Percentiles rank a stretch among this genome's conserved stretches.
Evolutionary conservation across 345 rosid species (phyloP).

Genomic region (Lenwebbia sp.): DNA sequence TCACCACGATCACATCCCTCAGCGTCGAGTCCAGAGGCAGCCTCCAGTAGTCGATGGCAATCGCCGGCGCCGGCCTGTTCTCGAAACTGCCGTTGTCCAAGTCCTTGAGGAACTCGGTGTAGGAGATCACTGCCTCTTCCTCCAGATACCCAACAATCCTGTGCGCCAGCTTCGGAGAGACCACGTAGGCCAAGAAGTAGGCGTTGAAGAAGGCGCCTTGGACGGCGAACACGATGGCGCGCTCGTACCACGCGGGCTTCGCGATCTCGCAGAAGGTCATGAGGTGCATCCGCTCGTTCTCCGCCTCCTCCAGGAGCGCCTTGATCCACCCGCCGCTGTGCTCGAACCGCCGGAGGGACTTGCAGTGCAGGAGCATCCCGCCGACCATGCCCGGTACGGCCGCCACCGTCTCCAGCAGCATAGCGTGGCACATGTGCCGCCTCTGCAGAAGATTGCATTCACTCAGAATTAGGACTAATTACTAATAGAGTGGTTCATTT

Average conservation of each 20-base stretch:
- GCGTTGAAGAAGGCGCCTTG: conserved; percentile 53
- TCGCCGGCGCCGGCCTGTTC: conserved; percentile 48
- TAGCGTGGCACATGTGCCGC: conserved; percentile 61
- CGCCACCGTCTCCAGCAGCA: conserved; percentile 55
- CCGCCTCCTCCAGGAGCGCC: conserved; percentile 55
- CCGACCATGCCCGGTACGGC: conserved; percentile 68
- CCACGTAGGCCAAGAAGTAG: conserved; percentile 35
- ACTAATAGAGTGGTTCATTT: neutral
- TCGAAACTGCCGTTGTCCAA: conserved; percentile 39
- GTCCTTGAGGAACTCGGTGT: conserved; percentile 48
- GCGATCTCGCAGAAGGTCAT: conserved; percentile 55
- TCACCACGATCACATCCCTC: conserved; percentile 46
- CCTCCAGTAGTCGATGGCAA: conserved; percentile 59
- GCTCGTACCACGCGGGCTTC: conserved; percentile 45
- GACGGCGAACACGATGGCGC: conserved; percentile 44
- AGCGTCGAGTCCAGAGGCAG: conserved; percentile 43
- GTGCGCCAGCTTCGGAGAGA: conserved; percentile 54
- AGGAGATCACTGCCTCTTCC: conserved; percentile 55
- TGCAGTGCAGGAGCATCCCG: conserved; percentile 53
- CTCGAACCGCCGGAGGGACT: conserved; percentile 46
- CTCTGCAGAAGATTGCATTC: conserved; percentile 11
- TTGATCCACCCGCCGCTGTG: conserved; percentile 69
- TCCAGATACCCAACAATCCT: conserved; percentile 49
- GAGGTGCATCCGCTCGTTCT: conserved; percentile 62
- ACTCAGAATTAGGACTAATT: neutral